Evolutionary conservation across 2,329 filamentous ascomycete species (phyloP), one percentile per base, ranked within the genome.

Genomic region (Geosmithia morbida): DNA sequence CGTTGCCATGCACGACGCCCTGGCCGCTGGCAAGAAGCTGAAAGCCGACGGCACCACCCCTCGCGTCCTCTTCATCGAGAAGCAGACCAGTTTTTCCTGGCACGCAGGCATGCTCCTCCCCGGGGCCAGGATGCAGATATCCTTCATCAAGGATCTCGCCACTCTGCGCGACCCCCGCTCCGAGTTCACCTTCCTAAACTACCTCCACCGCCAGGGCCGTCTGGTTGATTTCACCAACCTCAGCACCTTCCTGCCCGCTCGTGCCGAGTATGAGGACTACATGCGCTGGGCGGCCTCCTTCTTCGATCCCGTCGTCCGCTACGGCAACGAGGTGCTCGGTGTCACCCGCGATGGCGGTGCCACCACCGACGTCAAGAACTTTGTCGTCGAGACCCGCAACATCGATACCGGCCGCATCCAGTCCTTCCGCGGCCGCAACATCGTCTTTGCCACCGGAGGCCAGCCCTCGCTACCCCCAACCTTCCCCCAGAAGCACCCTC

Each of bases 111-210:
- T 97, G 90, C 79, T 96, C 50, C 76, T 97, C 2, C 87, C 88
- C 0, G 89, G 88, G 5, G 86, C 89, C 46, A 88, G 85, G 67
- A 97, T 97, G 90, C 90, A 97, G 62, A 97, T 97, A 56, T 94
- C 87, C 10, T 97, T 95, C 69, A 76, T 97, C 68, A 97, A 97
- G 68, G 90, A 97, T 61, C 77, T 97, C 63, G 90, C 90, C 3
- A 92, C 87, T 3, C 72, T 95, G 54, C 77, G 90, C 49, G 82
- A 97, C 61, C 90, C 90, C 7, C 79, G 84, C 52, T 94, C 86
- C 54, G 77, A 88, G 57, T 97, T 97, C 65, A 97, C 90, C 14
- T 97, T 96, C 66, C 71, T 95, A 59, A 96, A 96, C 66, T 97
- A 97, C 63, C 77, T 97, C 13, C 85, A 94, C 67, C 67, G 76